phyloP scores from a whole-genome alignment of 768 basidiomycete genomes.

The Tricholomella constricta region DNA sequence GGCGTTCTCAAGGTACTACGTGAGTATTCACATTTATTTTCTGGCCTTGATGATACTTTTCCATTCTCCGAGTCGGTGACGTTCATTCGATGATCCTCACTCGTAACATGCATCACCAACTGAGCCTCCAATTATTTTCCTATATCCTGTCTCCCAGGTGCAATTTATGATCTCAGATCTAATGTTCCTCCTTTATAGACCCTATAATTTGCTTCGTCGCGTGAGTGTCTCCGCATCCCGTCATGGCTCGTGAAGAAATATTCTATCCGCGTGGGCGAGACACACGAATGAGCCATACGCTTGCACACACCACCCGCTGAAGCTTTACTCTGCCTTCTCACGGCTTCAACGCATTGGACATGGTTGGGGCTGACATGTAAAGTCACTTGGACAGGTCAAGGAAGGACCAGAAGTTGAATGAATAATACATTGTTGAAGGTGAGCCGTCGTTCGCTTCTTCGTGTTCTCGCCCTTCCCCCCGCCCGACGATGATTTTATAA shows the following conservation, averaged over 20 bases:
- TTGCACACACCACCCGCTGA: slow-evolving; percentile 50
- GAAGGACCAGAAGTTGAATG: neutral
- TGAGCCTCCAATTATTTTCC: slow-evolving; percentile 37
- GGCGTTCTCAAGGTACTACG: slow-evolving; percentile 11
- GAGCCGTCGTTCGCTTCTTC: slow-evolving; percentile 3
- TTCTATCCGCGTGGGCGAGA: slow-evolving; percentile 38
- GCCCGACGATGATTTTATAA: slow-evolving; percentile 51
- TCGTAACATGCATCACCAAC: slow-evolving; percentile 81
- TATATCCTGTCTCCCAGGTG: slow-evolving; percentile 10
- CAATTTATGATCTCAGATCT: neutral
- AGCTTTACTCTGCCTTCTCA: slow-evolving; percentile 12
- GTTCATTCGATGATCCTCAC: slow-evolving; percentile 65
- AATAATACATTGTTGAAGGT: neutral
- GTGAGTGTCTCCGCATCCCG: slow-evolving; percentile 13
- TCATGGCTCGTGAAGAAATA: slow-evolving; percentile 31
- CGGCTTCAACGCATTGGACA: neutral
- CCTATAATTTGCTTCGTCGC: neutral
- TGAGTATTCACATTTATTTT: slow-evolving; percentile 27
- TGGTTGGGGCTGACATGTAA: neutral
- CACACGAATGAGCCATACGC: slow-evolving; percentile 33
- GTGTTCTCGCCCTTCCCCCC: slow-evolving; percentile 6
- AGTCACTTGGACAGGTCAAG: neutral
- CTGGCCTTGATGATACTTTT: slow-evolving; percentile 62
- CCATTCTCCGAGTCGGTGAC: slow-evolving; percentile 75
- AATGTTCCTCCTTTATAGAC: slow-evolving; percentile 1